Percentiles rank a stretch among this genome's conserved stretches.
Conservation (phyloP, 768 basidiomycete genomes). For the Boletus sp. region DNA sequence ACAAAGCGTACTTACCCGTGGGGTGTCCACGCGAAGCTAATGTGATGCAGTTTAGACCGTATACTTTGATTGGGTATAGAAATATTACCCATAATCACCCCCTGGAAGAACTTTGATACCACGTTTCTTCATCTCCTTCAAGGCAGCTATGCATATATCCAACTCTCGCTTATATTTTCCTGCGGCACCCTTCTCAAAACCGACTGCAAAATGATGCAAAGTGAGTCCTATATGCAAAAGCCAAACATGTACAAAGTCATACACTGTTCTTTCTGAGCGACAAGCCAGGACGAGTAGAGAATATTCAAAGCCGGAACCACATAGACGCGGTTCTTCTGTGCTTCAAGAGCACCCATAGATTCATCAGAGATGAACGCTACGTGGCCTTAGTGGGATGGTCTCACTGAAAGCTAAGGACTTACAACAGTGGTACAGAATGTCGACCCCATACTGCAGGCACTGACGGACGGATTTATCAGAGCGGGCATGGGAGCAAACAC, state of each 20-base stretch:
- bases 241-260: background rate
- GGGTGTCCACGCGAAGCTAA: constrained; percentile 33
- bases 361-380: constrained; percentile 36
- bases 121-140: constrained; percentile 37
- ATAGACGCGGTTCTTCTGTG: constrained; percentile 34
- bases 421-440: constrained; percentile 33
- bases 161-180: constrained; percentile 32
- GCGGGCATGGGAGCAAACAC: constrained; percentile 38
- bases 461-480: constrained; percentile 34
- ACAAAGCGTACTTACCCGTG: constrained; percentile 22
- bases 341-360: constrained; percentile 36
- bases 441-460: constrained; percentile 36
- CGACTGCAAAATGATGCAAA: constrained; percentile 5
- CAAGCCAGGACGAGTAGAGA: constrained; percentile 25
- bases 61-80: background rate
- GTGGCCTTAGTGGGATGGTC: constrained; percentile 7
- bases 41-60: background rate
- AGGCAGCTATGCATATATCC: constrained; percentile 31
- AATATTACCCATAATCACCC: constrained; percentile 36
- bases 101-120: constrained; percentile 38
- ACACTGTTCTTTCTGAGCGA: constrained; percentile 29
- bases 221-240: background rate
- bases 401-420: background rate
- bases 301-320: constrained; percentile 36
- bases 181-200: constrained; percentile 17